Evolutionary conservation across 495 filamentous ascomycete species (phyloP), one percentile per base, ranked within the genome.

Genomic region (Penicillium chermesinum): DNA sequence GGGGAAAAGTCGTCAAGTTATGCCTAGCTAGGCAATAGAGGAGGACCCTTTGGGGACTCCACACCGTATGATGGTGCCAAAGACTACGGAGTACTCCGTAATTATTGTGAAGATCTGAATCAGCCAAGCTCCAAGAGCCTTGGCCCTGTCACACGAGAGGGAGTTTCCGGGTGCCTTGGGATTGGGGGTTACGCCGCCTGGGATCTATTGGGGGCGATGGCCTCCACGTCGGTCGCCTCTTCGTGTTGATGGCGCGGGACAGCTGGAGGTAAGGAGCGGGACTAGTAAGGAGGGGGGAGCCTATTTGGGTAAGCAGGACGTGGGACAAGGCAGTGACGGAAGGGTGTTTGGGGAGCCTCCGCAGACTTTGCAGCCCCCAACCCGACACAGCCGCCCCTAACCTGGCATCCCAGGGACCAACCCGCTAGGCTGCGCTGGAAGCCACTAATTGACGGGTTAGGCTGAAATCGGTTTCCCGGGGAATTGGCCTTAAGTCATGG

Each of bases 381-480:
- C n/a, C 25, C 4, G 25, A 30, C 25, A 30, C 25, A 30, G 25
- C n/a, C n/a, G n/a, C 25, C 25, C 25, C 25, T 30, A 30, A 30
- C 25, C 25, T 30, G 25, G 25, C n/a, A n/a, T n/a, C n/a, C n/a
- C n/a, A n/a, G n/a, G 25, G 10, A 30, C 10, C 25, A 30, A 30
- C 25, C 25, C 25, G 25, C 25, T 5, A 30, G 25, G 10, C 25
- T 30, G 25, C 5, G 25, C 10, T 30, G 25, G 4, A 10, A 30
- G n/a, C 25, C 25, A 30, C 4, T 30, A 30, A 30, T 30, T 30
- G 10, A 30, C 4, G 25, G 4, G 25, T 30, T 30, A 30, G 25
- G 25, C 25, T 30, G 25, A 30, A 30, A 30, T 30, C 25, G 27
- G 42, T 44, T 44, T 44, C 42, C 42, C 35, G 42, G 42, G 42